Percentiles rank a stretch among this genome's conserved stretches.
phyloP scores from a whole-genome alignment of 1,284 basidiomycete species.

The Tausonia pullulans region DNA sequence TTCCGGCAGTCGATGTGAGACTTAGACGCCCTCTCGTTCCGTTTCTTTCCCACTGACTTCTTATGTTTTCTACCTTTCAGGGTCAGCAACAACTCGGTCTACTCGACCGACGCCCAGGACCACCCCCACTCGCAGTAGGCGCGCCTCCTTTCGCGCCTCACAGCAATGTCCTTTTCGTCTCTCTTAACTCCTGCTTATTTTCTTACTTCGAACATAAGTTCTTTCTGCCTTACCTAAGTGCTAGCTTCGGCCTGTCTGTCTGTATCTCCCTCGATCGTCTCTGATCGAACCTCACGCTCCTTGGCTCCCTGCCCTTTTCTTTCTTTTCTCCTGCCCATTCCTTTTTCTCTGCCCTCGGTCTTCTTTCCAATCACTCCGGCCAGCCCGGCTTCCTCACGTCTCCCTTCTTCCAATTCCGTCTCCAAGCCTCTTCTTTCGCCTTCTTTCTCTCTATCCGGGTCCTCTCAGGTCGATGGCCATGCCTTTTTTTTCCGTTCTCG shows the following conservation, averaged over 20 bases:
- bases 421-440: too few relatives aligned
- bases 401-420: too few relatives aligned
- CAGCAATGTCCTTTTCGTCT: neutral
- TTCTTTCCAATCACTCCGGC: neutral
- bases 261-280: neutral
- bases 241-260: neutral
- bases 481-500: too few relatives aligned
- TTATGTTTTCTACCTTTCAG: neutral
- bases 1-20: slow-evolving; percentile 6
- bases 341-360: neutral
- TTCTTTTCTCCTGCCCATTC: neutral
- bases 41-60: neutral
- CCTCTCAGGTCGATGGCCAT: too few relatives aligned
- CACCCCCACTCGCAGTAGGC: neutral
- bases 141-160: neutral
- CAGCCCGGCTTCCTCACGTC: neutral
- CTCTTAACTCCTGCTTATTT: neutral
- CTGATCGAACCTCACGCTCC: neutral
- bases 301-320: neutral
- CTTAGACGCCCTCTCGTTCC: neutral
- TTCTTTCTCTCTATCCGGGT: too few relatives aligned
- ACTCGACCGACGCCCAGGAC: slow-evolving; percentile 1
- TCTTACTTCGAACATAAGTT: neutral
- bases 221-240: neutral
- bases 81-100: neutral